A percentile compares a stretch with the other conserved stretches of the same genome.
phyloP scores from a whole-genome alignment of 2,329 filamentous ascomycete genomes.

The Fusarium guadeloupense region DNA sequence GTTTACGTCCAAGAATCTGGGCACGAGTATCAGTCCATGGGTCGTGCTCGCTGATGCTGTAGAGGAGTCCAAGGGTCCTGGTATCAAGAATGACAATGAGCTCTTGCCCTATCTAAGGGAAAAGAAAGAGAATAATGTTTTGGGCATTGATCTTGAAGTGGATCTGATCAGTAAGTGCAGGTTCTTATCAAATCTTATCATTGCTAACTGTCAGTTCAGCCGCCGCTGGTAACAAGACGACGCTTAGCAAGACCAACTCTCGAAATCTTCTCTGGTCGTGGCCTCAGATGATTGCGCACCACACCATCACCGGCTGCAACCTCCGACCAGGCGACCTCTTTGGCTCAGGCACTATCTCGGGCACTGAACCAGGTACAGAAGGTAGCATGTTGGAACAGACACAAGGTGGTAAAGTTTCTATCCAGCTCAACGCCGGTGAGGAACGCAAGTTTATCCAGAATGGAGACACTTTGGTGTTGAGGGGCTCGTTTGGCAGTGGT shows the following conservation, averaged over 20 bases:
- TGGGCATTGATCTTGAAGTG: conserved; percentile 52
- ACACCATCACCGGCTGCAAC: conserved; percentile 80
- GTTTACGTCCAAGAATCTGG: conserved; percentile 69
- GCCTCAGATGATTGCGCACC: conserved; percentile 84
- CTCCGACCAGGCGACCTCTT: conserved; percentile 78
- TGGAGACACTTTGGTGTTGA: conserved; percentile 74
- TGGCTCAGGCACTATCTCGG: conserved; percentile 79
- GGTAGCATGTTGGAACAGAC: conserved; percentile 80
- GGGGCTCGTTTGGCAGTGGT: conserved; percentile 72
- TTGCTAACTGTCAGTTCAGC: conserved; percentile 38
- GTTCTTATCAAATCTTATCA: rapidly evolving
- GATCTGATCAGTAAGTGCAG: conserved; percentile 50
- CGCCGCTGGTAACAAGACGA: conserved; percentile 44
- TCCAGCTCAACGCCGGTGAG: conserved; percentile 71
- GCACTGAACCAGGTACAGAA: conserved; percentile 68
- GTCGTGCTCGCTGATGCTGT: conserved; percentile 69
- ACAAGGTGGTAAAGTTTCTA: conserved; percentile 70
- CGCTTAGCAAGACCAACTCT: conserved; percentile 49
- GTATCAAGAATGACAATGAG: conserved; percentile 47
- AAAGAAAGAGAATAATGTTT: conserved; percentile 49
- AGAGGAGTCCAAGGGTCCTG: conserved; percentile 39
- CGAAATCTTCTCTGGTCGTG: conserved; percentile 77
- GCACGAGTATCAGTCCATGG: conserved; percentile 70
- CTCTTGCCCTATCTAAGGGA: conserved; percentile 64
- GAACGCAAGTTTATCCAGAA: conserved; percentile 78